Conservation (phyloP, 2,329 filamentous ascomycete species). For the Monosporascus ibericus region DNA sequence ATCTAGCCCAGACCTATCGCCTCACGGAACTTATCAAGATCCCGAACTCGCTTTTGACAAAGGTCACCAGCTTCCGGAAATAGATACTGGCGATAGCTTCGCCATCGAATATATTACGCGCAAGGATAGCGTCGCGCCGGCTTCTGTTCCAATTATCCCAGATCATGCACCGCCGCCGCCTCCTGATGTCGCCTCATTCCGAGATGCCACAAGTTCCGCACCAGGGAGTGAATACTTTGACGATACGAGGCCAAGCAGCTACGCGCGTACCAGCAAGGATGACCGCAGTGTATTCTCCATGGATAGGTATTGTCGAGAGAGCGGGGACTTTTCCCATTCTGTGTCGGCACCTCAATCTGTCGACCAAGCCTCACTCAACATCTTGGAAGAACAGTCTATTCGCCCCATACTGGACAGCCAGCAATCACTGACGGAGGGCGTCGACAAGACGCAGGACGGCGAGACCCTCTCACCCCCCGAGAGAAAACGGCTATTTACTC, state of each 20-base stretch:
- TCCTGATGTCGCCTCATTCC: conserved; percentile 27
- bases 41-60: conserved; percentile 17
- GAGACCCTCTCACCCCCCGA: conserved; percentile 44
- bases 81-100: conserved; percentile 47
- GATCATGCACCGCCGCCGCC: conserved; percentile 47
- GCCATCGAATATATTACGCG: conserved; percentile 39
- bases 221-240: conserved; percentile 36
- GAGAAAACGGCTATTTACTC: conserved; percentile 68
- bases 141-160: conserved; percentile 30
- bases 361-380: conserved; percentile 39
- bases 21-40: conserved; percentile 23
- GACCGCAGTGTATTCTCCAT: conserved; percentile 36
- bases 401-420: conserved; percentile 32
- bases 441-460: conserved; percentile 20
- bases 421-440: conserved; percentile 30
- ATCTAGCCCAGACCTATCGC: conserved; percentile 28
- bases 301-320: conserved; percentile 37
- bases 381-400: conserved; percentile 32
- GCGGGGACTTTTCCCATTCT: conserved; percentile 37
- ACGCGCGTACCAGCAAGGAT: conserved; percentile 34
- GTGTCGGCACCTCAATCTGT: conserved; percentile 40
- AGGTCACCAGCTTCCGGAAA: conserved; percentile 39
- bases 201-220: conserved; percentile 20
- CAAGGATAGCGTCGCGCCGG: conserved; percentile 17
- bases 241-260: conserved; percentile 36